Conservation (phyloP, 192 early-diverging fungal species). For the Backusella tuberculispora region DNA sequence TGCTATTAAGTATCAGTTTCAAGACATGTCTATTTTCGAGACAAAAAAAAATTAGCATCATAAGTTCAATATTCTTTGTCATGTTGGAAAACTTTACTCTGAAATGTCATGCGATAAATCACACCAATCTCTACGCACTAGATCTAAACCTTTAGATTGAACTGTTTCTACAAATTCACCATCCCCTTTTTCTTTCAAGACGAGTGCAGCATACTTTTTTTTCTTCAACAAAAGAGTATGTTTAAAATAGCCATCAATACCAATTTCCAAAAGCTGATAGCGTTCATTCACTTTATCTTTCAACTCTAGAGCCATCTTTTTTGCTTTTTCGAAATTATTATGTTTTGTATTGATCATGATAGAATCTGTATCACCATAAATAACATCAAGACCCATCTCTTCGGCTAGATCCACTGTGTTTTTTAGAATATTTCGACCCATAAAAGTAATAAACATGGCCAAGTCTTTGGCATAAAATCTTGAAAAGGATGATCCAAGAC, state of each 20-base stretch:
- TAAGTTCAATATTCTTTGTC: background rate
- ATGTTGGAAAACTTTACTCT: conserved; percentile 48
- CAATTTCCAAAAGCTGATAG: conserved; percentile 93
- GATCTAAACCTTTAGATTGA: conserved; percentile 94
- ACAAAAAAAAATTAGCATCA: background rate
- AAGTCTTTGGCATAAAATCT: conserved; percentile 97
- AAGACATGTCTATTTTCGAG: conserved; percentile 60
- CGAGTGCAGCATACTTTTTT: conserved; percentile 96
- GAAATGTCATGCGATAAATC: conserved; percentile 89
- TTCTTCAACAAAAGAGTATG: conserved; percentile 93
- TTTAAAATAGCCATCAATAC: conserved; percentile 91
- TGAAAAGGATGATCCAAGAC: conserved; percentile 90
- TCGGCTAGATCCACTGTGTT: conserved; percentile 86
- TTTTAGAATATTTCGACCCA: conserved; percentile 95
- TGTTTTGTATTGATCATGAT: conserved; percentile 96
- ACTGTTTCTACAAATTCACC: conserved; percentile 42
- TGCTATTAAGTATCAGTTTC: conserved; percentile 52
- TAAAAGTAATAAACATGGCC: conserved; percentile 94
- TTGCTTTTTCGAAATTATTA: conserved; percentile 68
- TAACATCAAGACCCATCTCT: conserved; percentile 78
- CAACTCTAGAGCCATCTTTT: conserved; percentile 80
- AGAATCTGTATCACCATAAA: conserved; percentile 99
- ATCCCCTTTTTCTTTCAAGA: conserved; percentile 60
- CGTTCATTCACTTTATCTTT: conserved; percentile 86
- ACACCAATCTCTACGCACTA: conserved; percentile 98